Conservation (phyloP, 768 basidiomycete species). For the Termitomyces sp. region DNA sequence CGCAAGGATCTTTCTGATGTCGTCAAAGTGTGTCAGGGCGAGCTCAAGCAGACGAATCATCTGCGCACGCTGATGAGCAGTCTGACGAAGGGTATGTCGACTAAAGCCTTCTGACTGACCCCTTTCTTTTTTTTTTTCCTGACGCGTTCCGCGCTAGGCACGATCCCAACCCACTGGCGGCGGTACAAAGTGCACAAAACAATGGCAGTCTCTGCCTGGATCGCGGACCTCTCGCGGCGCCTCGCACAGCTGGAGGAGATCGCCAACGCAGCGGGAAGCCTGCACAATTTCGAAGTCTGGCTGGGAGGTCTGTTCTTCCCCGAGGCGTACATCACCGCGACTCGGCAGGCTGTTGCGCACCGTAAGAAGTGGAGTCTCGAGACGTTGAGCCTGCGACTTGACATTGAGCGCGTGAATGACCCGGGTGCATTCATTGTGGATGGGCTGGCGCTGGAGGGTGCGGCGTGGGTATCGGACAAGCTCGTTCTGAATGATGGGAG, state of each 20-base stretch:
- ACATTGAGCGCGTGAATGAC: conserved; percentile 78
- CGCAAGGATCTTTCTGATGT: conserved; percentile 80
- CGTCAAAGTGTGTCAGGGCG: conserved; percentile 81
- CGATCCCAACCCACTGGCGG: conserved; percentile 86
- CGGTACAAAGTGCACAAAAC: conserved; percentile 84
- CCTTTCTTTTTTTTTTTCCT: not conserved
- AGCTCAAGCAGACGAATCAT: conserved; percentile 94
- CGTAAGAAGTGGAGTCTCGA: conserved; percentile 91
- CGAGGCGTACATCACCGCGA: conserved; percentile 94
- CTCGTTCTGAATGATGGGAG: conserved; percentile 86
- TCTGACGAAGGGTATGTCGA: conserved; percentile 82
- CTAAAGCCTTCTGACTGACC: not conserved
- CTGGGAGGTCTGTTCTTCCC: conserved; percentile 96
- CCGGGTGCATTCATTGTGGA: conserved; percentile 83
- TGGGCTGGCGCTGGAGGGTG: conserved; percentile 87
- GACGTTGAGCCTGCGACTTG: conserved; percentile 75
- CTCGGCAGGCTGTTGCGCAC: conserved; percentile 94
- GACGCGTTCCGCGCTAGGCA: conserved; percentile 46
- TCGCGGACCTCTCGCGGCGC: conserved; percentile 77
- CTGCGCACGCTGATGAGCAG: conserved; percentile 88
- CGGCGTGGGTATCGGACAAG: conserved; percentile 65
- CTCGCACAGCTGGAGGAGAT: conserved; percentile 81
- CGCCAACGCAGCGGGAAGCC: conserved; percentile 51
- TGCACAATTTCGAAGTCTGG: conserved; percentile 80
- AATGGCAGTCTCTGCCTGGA: conserved; percentile 84